Base-by-base conservation (phyloP, 257 asterid genomes). In the Mitragyna speciosa region DNA sequence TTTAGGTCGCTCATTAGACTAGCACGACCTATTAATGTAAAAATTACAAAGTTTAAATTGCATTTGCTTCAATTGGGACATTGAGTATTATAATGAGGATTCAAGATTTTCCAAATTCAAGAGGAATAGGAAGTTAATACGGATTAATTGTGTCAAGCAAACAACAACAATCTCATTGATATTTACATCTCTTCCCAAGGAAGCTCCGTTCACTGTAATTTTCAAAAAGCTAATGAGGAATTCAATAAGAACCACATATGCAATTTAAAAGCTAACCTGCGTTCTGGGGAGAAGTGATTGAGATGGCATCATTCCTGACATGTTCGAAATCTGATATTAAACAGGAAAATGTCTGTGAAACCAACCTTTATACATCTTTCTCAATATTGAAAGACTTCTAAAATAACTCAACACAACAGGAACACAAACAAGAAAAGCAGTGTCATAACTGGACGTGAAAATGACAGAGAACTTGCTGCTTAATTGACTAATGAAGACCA, bases 251-350 rank as follows among this genome's bases (percentile, higher is more conserved):
- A 49, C 36, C 51, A 24, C 69, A 49, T 22, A 68, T 47, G 54
- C 26, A 52, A 78, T 41, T 75, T 78, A 65, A 83, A 86, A 72
- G 49, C 88, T 77, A 74, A 94, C 97, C 41, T 36, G 98, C 91
- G 83, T 80, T 86, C 97, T 87, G 69, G 98, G 96, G 79, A 88
- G 79, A 83, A 86, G 85, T 73, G 96, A 78, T 81, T 88, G 97
- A 63, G 96, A 89, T n/a, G 92, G 90, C 98, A 91, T 90, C 98
- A 95, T 93, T 66, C 94, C 94, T 70, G 97, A 89, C 96, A 95
- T 89, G 88, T 89, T 95, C 33, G 98, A 87, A 82, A 95, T 95
- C 98, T 95, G 97, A 76, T 80, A 89, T 78, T 82, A 36, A 67
- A 80, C 66, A 78, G 61, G 67, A 56, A 39, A 20, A 77, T 66